Conservation (phyloP, 768 basidiomycete genomes). For the Tylopilus cervinicoccineus region DNA sequence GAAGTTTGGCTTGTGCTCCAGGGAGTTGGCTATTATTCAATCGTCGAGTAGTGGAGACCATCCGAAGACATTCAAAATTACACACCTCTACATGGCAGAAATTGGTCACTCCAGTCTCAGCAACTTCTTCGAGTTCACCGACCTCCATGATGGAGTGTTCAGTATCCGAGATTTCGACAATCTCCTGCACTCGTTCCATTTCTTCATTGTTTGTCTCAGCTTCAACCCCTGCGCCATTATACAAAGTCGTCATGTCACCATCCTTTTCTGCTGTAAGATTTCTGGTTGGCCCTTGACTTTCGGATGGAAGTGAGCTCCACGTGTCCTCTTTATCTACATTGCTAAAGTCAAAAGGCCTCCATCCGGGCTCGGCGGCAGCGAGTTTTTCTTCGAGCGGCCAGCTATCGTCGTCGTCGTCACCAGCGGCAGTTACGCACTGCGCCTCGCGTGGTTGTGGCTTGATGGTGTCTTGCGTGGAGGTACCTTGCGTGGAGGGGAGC, state of each 20-base stretch:
- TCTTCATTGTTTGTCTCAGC: conserved; percentile 10
- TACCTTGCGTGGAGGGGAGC: conserved; percentile 60
- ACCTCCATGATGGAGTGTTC: conserved; percentile 31
- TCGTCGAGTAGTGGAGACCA: conserved; percentile 1
- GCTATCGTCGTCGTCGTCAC: conserved; percentile 60
- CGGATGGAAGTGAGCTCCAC: conserved; percentile 68
- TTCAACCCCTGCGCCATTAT: conserved; percentile 11
- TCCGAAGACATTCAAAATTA: conserved; percentile 3
- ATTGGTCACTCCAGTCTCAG: conserved; percentile 36
- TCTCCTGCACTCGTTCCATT: conserved; percentile 9
- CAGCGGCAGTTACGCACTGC: conserved; percentile 14
- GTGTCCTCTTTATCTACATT: conserved; percentile 65
- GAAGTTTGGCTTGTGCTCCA: conserved; percentile 56
- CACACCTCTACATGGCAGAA: conserved; percentile 42
- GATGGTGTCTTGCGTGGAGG: conserved; percentile 55
- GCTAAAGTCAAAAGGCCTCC: conserved; percentile 55
- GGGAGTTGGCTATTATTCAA: conserved; percentile 12
- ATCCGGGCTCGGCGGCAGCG: conserved; percentile 46
- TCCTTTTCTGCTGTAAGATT: conserved; percentile 15
- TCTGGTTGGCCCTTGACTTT: conserved; percentile 42
- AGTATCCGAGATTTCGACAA: conserved; percentile 34
- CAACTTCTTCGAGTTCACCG: conserved; percentile 38
- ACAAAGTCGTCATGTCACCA: neutral
- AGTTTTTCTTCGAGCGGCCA: conserved; percentile 73
- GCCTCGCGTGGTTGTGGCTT: conserved; percentile 32